Base-by-base conservation (phyloP, 192 early-diverging fungal genomes). In the Neocallimastix lanati region DNA sequence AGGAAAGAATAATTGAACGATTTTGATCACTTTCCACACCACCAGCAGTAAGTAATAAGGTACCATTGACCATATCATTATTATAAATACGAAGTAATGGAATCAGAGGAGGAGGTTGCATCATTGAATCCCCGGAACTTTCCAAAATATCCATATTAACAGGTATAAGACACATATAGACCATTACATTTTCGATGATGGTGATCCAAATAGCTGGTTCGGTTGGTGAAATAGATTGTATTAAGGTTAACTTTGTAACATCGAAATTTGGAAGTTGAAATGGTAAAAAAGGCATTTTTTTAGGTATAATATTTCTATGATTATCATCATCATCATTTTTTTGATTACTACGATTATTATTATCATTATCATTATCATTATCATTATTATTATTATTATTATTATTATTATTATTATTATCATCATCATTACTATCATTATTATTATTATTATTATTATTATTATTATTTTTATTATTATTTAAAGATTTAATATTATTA, bases 1-100 rank as follows among this genome's bases (percentile, higher is more conserved):
- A 86, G 77, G 92, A 93, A 29, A 98, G 87, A 13, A 95, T 90
- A 76, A 96, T 94, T 79, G 90, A 93, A 16, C 92, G 89, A 79
- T 98, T 95, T 77, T 91, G 87, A 38, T 95, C 93, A 25, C 92
- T 93, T 30, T 90, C 88, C 16, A 96, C 88, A 6, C 96, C 96
- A 78, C 95, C 96, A 28, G 96, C 95, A 28, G 92, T 84, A 14
- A 98, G 84, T 27, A 98, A 85, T 29, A 91, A 87, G 15, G 94
- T 93, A 21, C 92, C 95, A 81, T 98, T 96, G 76, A 98, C 92
- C 81, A 92, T 93, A 29, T 81, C 80, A 11, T 91, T 91, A 80
- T 90, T 94, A 80, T 98, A 95, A 7, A 92, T 90, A 28, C 95
- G 88, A 78, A 96, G 87, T 2, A 98, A 85, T 50, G 79, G 79